Evolutionary conservation across 2,329 filamentous ascomycete genomes (phyloP), one percentile per base, ranked within the genome.

Genomic region (Nigrospora sphaerica): DNA sequence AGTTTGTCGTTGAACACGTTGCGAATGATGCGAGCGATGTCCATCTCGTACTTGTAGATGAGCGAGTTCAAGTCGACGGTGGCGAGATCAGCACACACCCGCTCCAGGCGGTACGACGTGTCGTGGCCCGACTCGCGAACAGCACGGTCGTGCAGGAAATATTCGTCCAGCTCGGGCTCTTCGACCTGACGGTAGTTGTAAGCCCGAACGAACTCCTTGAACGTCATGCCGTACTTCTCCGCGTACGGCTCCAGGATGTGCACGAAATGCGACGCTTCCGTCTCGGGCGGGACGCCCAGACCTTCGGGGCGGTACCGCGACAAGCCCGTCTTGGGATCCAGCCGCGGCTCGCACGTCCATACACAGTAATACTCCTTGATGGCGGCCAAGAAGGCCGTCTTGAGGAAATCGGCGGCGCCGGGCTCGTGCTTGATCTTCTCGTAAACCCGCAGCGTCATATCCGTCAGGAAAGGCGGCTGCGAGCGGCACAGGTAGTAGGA

Each of bases 121-220:
- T 98, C 93, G 65, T 98, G 93, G 12, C 93, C 93, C 16, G 92
- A 96, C 67, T 98, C 93, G 54, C 93, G 85, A 32, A 97, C 91
- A 2, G 92, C 91, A 49, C 93, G 86, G 63, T 98, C 93, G 64
- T 98, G 93, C 61, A 95, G 71, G 70, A 97, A 97, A 68, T 97
- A 98, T 40, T 91, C 83, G 60, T 98, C 93, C 13, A 98, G 75
- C 52, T 95, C 88, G 0, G 91, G 90, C 68, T 97, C 92, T 40
- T 75, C 66, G 23, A 98, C 78, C 44, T 80, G 65, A 17, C 84
- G 81, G 50, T 82, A 66, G 64, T 97, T 97, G 74, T 98, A 98
- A 1, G 87, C 89, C 32, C 81, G 68, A 18, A 96, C 89, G 62
- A 97, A 96, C 46, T 95, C 80, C 17, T 87, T 70, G 57, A 95